A percentile compares a stretch with the other conserved stretches of the same genome.
phyloP scores from a whole-genome alignment of 169 alveolate species.

The Cryptosporidium bovis region DNA sequence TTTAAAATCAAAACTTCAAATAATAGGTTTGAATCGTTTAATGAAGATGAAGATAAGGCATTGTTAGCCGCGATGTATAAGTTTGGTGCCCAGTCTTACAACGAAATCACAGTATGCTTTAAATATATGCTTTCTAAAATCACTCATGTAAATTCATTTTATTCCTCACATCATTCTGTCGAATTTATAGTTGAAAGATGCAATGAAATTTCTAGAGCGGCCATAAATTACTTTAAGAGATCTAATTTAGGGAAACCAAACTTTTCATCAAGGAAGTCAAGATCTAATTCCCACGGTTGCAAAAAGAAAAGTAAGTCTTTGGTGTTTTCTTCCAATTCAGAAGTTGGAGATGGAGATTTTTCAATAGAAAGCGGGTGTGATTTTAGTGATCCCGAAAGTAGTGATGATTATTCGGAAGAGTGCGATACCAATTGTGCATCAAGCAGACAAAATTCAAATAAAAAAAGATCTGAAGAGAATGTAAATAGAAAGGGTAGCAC shows the following conservation, averaged over 20 bases:
- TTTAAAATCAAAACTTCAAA: conserved; percentile 34
- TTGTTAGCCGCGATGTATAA: conserved; percentile 45
- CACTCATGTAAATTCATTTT: conserved; percentile 33
- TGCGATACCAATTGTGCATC: background rate
- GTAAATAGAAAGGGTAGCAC: background rate
- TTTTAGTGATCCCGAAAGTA: conserved; percentile 9
- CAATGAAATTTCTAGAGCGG: conserved; percentile 61
- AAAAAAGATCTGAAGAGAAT: conserved; percentile 11
- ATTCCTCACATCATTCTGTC: conserved; percentile 30
- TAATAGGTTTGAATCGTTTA: conserved; percentile 43
- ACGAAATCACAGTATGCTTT: conserved; percentile 43
- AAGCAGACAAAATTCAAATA: conserved; percentile 14
- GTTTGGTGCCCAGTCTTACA: conserved; percentile 48
- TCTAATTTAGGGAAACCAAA: background rate
- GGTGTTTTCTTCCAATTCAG: background rate
- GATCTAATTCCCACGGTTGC: background rate
- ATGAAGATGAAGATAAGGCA: conserved; percentile 36
- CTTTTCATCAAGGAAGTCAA: background rate
- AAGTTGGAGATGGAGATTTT: background rate
- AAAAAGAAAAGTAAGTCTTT: background rate
- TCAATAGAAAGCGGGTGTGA: conserved; percentile 8
- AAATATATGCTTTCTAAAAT: conserved; percentile 21
- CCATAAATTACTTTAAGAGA: conserved; percentile 34
- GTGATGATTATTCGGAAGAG: conserved; percentile 1
- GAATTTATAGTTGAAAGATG: conserved; percentile 61